Percentiles rank a stretch among this genome's conserved stretches.
Evolutionary conservation across 805 yeast species (phyloP).

Genomic region (Schwanniomyces sp.): DNA sequence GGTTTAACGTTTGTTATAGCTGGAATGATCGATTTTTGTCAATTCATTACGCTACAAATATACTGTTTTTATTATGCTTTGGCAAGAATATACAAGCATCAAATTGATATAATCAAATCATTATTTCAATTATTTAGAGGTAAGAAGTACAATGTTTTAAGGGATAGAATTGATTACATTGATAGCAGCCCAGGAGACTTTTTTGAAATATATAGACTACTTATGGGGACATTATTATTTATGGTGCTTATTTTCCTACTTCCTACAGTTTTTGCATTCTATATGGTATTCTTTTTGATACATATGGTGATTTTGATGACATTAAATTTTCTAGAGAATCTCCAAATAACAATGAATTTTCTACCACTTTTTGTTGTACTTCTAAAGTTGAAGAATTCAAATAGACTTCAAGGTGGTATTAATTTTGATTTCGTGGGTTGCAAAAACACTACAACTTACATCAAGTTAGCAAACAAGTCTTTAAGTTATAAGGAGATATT

Average conservation of each 20-base stretch:
- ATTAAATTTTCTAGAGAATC: slow-evolving; percentile 55
- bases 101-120: slow-evolving; percentile 64
- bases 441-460: slow-evolving; percentile 18
- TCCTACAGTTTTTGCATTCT: slow-evolving; percentile 88
- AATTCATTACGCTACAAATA: slow-evolving; percentile 67
- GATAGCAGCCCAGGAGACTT: slow-evolving; percentile 34
- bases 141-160: slow-evolving; percentile 76
- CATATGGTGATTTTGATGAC: slow-evolving; percentile 51
- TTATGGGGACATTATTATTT: slow-evolving; percentile 86
- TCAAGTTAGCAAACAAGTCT: slow-evolving; percentile 35
- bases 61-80: slow-evolving; percentile 76
- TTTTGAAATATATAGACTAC: slow-evolving; percentile 81
- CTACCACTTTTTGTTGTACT: slow-evolving; percentile 84
- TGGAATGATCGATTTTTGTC: slow-evolving; percentile 60
- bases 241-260: slow-evolving; percentile 73
- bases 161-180: slow-evolving; percentile 83
- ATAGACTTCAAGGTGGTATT: slow-evolving; percentile 57
- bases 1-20: slow-evolving; percentile 69
- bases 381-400: slow-evolving; percentile 76
- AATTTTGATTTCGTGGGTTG: slow-evolving; percentile 24
- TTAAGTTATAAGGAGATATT: slow-evolving; percentile 36
- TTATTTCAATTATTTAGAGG: slow-evolving; percentile 87
- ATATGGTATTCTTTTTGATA: slow-evolving; percentile 64
- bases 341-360: slow-evolving; percentile 70
- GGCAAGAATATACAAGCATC: slow-evolving; percentile 77